Conservation (phyloP, 306 rosid species). For the Coriaria nepalensis region DNA sequence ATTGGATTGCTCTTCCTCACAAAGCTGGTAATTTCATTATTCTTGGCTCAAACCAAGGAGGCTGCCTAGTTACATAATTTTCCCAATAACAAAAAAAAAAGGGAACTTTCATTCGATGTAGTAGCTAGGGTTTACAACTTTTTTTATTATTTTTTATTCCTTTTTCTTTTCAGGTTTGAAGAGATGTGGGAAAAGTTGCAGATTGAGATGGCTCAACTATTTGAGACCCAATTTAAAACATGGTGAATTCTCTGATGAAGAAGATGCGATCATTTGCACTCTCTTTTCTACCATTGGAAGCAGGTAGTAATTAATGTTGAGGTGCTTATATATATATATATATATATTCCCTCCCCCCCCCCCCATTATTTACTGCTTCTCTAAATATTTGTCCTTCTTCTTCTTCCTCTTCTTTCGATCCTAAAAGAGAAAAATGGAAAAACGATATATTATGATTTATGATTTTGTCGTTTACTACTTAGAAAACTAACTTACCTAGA, state of each 20-base stretch:
- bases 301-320: slow-evolving; percentile 24
- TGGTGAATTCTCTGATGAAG: slow-evolving; percentile 51
- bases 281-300: slow-evolving; percentile 51
- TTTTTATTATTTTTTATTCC: neutral
- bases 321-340: no score
- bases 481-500: slow-evolving; percentile 1
- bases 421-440: no score
- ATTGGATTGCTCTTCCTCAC: slow-evolving; percentile 54
- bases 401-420: no score
- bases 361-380: no score
- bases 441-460: no score
- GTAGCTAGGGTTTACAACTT: neutral
- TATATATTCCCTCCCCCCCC: no score
- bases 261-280: slow-evolving; percentile 45
- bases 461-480: no score
- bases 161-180: slow-evolving; percentile 25
- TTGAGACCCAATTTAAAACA: slow-evolving; percentile 50
- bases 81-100: no score
- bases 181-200: slow-evolving; percentile 57
- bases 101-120: no score
- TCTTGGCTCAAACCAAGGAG: neutral
- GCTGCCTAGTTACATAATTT: no score
- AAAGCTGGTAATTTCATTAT: slow-evolving; percentile 37
- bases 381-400: neutral
- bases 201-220: slow-evolving; percentile 64